These are phyloP conservation scores for Arthrocladium fulminans DNA, from an alignment of 2,329 filamentous ascomycete genomes.

Conservation along the genomic window DNA sequence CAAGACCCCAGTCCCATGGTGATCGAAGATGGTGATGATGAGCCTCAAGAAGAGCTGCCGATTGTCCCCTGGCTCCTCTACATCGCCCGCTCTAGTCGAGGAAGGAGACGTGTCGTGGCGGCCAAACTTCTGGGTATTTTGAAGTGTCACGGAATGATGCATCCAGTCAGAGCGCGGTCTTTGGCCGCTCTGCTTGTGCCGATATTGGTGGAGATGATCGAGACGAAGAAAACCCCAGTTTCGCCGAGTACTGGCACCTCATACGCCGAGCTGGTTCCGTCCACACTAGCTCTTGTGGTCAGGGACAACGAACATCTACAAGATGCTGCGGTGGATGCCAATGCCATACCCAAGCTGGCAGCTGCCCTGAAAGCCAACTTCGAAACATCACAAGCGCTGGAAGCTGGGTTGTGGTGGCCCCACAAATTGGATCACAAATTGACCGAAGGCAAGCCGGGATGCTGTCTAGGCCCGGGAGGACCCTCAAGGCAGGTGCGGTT, in stretches of 20 bases:
- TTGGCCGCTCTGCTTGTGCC: slow-evolving; percentile 62
- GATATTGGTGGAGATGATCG: slow-evolving; percentile 56
- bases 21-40: slow-evolving; percentile 35
- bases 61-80: slow-evolving; percentile 66
- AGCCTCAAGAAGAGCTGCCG: slow-evolving; percentile 57
- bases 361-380: slow-evolving; percentile 59
- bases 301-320: slow-evolving; percentile 72
- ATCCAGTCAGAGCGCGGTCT: slow-evolving; percentile 54
- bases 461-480: slow-evolving; percentile 35
- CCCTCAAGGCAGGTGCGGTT: slow-evolving; percentile 55
- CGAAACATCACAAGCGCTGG: slow-evolving; percentile 45
- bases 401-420: slow-evolving; percentile 17
- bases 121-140: slow-evolving; percentile 60
- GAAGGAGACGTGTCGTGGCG: slow-evolving; percentile 57
- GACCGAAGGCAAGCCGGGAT: slow-evolving; percentile 4
- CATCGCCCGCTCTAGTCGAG: slow-evolving; percentile 49
- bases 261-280: slow-evolving; percentile 52
- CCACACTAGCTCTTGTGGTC: slow-evolving; percentile 68
- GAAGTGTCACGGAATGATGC: slow-evolving; percentile 59
- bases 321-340: slow-evolving; percentile 66
- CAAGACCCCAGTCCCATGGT: slow-evolving; percentile 22
- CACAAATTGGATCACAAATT: slow-evolving; percentile 10
- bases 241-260: slow-evolving; percentile 24
- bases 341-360: slow-evolving; percentile 53
- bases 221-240: slow-evolving; percentile 24